phyloP scores from a whole-genome alignment of 768 basidiomycete genomes.

The Fomitopsis serialis region DNA sequence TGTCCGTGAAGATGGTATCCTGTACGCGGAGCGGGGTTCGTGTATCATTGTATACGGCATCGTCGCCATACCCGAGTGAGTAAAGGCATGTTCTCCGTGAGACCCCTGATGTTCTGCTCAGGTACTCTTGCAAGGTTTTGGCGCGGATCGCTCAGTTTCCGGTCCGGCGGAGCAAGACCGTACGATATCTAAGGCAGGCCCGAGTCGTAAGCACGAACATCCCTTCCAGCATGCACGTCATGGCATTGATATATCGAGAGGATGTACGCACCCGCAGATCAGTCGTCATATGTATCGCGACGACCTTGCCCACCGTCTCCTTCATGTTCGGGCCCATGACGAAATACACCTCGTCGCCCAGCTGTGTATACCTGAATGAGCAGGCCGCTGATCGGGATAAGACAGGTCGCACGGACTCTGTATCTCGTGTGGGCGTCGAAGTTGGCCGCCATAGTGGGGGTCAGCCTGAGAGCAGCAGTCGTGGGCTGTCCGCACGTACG shows the following conservation, averaged over 20 bases:
- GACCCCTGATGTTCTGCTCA: background rate
- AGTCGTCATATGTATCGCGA: conserved; percentile 1
- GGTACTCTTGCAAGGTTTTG: background rate
- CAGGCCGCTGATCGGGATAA: background rate
- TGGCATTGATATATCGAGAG: background rate
- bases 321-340: background rate
- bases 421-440: background rate
- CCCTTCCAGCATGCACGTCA: background rate
- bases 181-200: background rate
- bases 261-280: background rate
- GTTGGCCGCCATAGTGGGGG: background rate
- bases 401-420: background rate
- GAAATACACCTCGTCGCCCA: background rate
- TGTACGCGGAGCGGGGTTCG: background rate
- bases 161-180: background rate
- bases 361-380: background rate
- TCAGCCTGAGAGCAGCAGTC: background rate
- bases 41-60: background rate
- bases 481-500: background rate
- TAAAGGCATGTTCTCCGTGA: background rate
- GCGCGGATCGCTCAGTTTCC: background rate
- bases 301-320: background rate
- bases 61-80: background rate
- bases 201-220: background rate
- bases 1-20: too few species aligned